Evolutionary conservation across 495 filamentous ascomycete species (phyloP).

Genomic region (Daldinia decipiens): DNA sequence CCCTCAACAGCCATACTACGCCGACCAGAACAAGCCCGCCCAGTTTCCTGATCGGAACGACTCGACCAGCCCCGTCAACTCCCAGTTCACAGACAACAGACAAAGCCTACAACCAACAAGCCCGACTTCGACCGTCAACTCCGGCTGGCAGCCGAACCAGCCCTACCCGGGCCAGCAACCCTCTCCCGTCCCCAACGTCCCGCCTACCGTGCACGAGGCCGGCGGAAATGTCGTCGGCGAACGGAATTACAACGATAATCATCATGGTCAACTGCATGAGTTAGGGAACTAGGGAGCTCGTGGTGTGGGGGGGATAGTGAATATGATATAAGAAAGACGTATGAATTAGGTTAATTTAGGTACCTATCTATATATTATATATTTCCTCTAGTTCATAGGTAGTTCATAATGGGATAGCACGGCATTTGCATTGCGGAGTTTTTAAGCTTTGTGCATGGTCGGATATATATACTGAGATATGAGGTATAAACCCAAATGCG

Average conservation of each 20-base stretch:
- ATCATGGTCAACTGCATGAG: slow-evolving; percentile 48
- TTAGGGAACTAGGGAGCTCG: slow-evolving; percentile 21
- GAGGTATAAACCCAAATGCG: background rate
- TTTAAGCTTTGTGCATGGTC: background rate
- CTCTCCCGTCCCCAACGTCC: slow-evolving; percentile 28
- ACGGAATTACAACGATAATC: slow-evolving; percentile 44
- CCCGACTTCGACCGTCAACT: slow-evolving; percentile 42
- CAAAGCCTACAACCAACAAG: slow-evolving; percentile 43
- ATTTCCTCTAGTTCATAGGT: background rate
- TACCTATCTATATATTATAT: too few relatives aligned
- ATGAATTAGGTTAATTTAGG: background rate
- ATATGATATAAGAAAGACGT: background rate
- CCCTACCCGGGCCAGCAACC: slow-evolving; percentile 14
- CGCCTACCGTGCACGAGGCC: slow-evolving; percentile 47
- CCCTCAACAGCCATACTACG: slow-evolving; percentile 37
- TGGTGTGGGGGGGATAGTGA: background rate
- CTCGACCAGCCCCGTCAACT: slow-evolving; percentile 45
- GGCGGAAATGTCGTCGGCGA: slow-evolving; percentile 47
- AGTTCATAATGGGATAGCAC: background rate
- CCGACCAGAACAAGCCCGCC: slow-evolving; percentile 40
- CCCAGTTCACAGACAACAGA: slow-evolving; percentile 41
- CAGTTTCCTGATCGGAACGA: slow-evolving; percentile 39
- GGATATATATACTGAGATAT: background rate
- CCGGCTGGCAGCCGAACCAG: slow-evolving; percentile 36
- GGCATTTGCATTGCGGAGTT: slow-evolving; percentile 1